Evolutionary conservation across 2,329 filamentous ascomycete genomes (phyloP), one percentile per base, ranked within the genome.

Genomic region (Aspergillus uvarum): DNA sequence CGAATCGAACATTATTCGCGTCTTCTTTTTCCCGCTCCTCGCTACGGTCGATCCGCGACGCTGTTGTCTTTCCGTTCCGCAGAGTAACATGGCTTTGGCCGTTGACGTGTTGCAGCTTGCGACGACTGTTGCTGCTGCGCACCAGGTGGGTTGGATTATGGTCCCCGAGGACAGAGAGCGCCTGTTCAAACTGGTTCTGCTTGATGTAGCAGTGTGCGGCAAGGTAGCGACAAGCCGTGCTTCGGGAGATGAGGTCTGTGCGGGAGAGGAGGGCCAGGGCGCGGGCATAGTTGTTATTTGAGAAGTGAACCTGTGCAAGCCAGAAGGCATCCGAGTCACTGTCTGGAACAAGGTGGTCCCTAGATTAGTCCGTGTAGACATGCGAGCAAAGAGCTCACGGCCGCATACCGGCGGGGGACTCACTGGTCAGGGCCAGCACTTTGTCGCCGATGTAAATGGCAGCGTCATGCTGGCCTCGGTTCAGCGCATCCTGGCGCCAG

Each of bases 371-470:
- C 19, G 29, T 6, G 19, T 21, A 56, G 12, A 22, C 19, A 21
- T 22, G 22, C 42, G 50, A 38, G 11, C 35, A 35, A 24, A 44
- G 16, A 35, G 14, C 32, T 16, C 32, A 35, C 38, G 38, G 16
- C 38, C 38, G 38, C 38, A n/a, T 19, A 44, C 6, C 38, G 19
- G 26, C 38, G 19, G 31, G 14, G n/a, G 31, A 77, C 86, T 67
- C 78, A 97, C 94, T 91, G 42, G 94, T 98, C 72, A 99, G 82
- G 59, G 95, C 95, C 59, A 98, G 84, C 68, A 99, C 83, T 81
- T 99, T 99, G 83, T 99, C 95, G 65, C 92, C 95, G 65, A 98
- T 92, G 75, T 96, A 98, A 69, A 98, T 94, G 72, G 95, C 95
- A 35, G 94, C 91, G 66, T 98, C 94, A 76, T 97, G 93, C 75